Base-by-base conservation (phyloP, 1,139 yeast species). In the Yamadazyma taylorii region DNA sequence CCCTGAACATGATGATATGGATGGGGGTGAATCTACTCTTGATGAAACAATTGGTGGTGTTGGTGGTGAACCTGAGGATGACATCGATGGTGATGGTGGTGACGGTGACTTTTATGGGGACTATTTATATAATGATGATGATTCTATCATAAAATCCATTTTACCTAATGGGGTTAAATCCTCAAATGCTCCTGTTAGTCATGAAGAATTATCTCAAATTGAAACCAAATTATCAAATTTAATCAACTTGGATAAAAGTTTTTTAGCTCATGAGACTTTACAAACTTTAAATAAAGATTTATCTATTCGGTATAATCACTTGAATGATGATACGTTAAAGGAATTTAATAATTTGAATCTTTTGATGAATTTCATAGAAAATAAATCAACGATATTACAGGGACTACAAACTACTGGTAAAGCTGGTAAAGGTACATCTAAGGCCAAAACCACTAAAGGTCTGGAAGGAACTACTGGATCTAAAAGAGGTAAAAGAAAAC, bases 281-380 rank as follows among this genome's bases (percentile, higher is more conserved):
- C 49, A 53, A 19, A 48, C 51, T n/a, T 52, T 63, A 28, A 60
- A 60, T 42, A 55, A 55, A 34, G 58, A 56, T 25, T 44, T 64
- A 16, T 15, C 30, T 9, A 5, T 27, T 16, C 30, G 30, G 30
- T 16, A 5, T 17, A 15, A 16, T n/a, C 30, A 27, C 5, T 27
- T 27, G 21, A 27, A 15, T n/a, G 30, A 27, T 16, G 6, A 33
- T 51, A 69, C 12, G 46, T 58, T 36, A 62, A 65, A 47, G 60
- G 63, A 49, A 50, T 66, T 31, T 69, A 68, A 39, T 53, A 71
- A 37, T 60, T 60, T 37, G 61, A 66, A 33, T 58, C 68, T 32
- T 69, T 66, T 47, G 63, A 68, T 27, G 30, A 27, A 27, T 50
- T 65, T 32, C 52, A 59, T 30, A 48, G 67, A 32, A 42, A 58